Evolutionary conservation across 1,139 yeast species (phyloP).

Genomic region (Saccharomycopsis hybrid): DNA sequence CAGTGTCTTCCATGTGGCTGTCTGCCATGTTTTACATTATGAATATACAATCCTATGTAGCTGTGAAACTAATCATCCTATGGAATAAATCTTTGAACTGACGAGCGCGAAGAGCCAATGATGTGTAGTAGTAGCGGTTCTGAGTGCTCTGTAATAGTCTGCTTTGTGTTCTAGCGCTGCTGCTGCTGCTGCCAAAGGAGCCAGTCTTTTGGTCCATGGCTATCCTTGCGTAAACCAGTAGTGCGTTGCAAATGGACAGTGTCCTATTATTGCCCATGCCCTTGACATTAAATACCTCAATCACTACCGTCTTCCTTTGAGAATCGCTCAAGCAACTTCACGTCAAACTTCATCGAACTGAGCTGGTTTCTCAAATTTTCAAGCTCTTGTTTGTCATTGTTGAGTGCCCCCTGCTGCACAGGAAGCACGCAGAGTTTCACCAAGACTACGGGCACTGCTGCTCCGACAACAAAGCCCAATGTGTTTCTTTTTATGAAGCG

Average conservation of each 20-base stretch:
- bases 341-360: conserved; percentile 1
- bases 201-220: too few species aligned
- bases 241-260: not conserved
- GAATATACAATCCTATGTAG: too few species aligned
- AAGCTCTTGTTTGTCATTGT: conserved; percentile 4
- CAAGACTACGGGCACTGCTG: conserved; percentile 12
- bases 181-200: not conserved
- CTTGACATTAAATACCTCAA: not conserved
- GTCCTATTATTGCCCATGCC: not conserved
- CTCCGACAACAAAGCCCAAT: conserved; percentile 13
- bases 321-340: conserved; percentile 4
- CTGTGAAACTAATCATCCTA: too few species aligned
- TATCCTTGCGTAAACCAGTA: not conserved
- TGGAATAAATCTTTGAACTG: too few species aligned
- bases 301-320: not conserved
- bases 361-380: conserved; percentile 10
- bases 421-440: conserved; percentile 6
- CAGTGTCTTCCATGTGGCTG: too few species aligned
- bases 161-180: not conserved
- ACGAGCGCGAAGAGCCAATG: too few species aligned
- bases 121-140: not conserved
- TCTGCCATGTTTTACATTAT: too few species aligned
- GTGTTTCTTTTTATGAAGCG: not conserved
- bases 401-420: not conserved
- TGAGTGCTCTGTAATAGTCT: not conserved